phyloP scores from a whole-genome alignment of 345 rosid species.

The Trapa bicornis region DNA sequence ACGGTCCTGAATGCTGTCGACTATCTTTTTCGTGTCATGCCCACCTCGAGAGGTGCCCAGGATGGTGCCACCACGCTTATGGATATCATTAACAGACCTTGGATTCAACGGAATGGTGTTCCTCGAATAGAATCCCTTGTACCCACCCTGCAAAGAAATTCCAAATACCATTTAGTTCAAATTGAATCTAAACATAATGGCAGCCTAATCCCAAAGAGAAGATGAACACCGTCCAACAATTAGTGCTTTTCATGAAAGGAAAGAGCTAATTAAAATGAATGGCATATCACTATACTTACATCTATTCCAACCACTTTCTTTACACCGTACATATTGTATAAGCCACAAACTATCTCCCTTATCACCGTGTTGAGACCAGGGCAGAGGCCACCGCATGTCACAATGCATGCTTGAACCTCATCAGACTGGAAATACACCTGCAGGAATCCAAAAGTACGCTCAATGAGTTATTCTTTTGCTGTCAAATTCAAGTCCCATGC shows the following conservation, averaged over 20 bases:
- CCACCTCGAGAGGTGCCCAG: slow-evolving; percentile 87
- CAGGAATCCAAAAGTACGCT: not conserved
- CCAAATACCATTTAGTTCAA: not conserved
- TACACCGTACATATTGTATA: slow-evolving; percentile 76
- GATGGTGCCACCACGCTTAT: slow-evolving; percentile 87
- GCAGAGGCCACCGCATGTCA: slow-evolving; percentile 91
- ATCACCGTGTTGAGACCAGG: slow-evolving; percentile 89
- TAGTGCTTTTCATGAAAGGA: not conserved
- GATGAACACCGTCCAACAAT: too few relatives aligned
- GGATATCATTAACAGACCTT: slow-evolving; percentile 69
- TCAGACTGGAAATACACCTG: slow-evolving; percentile 70
- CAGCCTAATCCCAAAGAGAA: too few relatives aligned
- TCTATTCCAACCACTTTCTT: slow-evolving; percentile 66
- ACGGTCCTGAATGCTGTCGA: slow-evolving; percentile 89
- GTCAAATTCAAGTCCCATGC: not conserved
- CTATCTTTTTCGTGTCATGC: slow-evolving; percentile 70
- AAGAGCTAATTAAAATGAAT: not conserved
- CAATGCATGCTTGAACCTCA: slow-evolving; percentile 79
- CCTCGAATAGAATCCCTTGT: slow-evolving; percentile 75
- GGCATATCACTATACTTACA: slow-evolving; percentile 28
- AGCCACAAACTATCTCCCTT: slow-evolving; percentile 69
- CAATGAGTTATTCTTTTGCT: not conserved
- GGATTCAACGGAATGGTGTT: slow-evolving; percentile 61
- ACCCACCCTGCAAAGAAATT: slow-evolving; percentile 57
- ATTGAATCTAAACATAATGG: too few relatives aligned